These are phyloP conservation scores for Davidsoniella virescens DNA, from an alignment of 2,329 filamentous ascomycete genomes.

Conservation along the genomic window DNA sequence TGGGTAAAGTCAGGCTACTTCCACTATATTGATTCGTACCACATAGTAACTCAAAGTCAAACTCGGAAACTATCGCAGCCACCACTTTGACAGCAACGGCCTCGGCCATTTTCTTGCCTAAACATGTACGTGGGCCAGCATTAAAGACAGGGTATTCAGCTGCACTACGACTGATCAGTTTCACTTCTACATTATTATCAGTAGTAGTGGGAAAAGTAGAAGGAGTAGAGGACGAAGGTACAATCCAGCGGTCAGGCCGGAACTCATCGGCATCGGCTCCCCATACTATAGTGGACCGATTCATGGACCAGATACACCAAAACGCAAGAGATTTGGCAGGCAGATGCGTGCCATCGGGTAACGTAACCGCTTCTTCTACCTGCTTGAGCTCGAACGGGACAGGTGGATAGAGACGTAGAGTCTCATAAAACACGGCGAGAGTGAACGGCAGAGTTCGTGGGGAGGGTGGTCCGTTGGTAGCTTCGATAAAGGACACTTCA, in stretches of 20 bases:
- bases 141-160: constrained; percentile 50
- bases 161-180: constrained; percentile 27
- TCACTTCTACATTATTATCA: constrained; percentile 19
- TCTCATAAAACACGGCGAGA: constrained; percentile 46
- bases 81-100: constrained; percentile 40
- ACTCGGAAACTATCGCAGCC: constrained; percentile 30
- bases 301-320: constrained; percentile 51
- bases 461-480: background rate
- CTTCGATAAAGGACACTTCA: constrained; percentile 23
- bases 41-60: constrained; percentile 28
- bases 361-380: constrained; percentile 30
- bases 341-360: constrained; percentile 45
- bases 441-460: constrained; percentile 32
- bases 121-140: constrained; percentile 41
- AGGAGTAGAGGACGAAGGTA: background rate
- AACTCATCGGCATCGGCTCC: constrained; percentile 39
- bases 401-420: constrained; percentile 44
- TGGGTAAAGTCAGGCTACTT: constrained; percentile 45
- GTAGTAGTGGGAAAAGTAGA: background rate
- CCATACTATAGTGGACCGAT: constrained; percentile 39
- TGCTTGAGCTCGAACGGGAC: constrained; percentile 53
- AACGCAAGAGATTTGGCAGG: constrained; percentile 37
- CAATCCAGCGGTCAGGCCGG: constrained; percentile 40
- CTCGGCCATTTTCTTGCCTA: constrained; percentile 51
- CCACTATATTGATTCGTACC: constrained; percentile 27